Conservation (phyloP, 2,329 filamentous ascomycete species). For the Ophiostoma sp. region DNA sequence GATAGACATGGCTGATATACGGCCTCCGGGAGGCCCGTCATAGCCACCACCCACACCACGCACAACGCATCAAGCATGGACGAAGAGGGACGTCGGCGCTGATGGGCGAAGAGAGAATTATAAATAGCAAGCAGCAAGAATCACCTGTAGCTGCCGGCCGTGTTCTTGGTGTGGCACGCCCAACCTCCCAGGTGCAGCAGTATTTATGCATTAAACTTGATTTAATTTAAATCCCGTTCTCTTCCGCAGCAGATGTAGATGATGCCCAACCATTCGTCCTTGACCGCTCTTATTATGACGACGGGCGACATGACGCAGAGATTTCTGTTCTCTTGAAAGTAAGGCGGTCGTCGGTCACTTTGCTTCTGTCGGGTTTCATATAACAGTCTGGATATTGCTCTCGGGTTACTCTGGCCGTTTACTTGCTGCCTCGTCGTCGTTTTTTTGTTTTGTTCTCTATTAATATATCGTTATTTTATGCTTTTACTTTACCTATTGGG, state of each 20-base stretch:
- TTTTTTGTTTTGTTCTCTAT: background rate
- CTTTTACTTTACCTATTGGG: background rate
- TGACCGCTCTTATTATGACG: slow-evolving; percentile 8
- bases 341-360: too few species aligned
- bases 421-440: slow-evolving; percentile 1
- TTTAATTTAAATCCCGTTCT: background rate
- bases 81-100: background rate
- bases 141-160: background rate
- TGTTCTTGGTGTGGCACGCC: background rate
- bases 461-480: background rate
- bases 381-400: background rate
- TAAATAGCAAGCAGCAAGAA: background rate
- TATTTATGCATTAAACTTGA: background rate
- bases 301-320: background rate
- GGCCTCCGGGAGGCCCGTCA: background rate
- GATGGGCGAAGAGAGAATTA: background rate
- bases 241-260: background rate
- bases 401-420: background rate
- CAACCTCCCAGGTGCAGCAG: background rate
- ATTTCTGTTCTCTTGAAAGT: too few species aligned
- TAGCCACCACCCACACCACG: slow-evolving; percentile 5
- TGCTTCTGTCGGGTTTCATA: background rate
- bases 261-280: slow-evolving; percentile 1
- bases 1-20: background rate
- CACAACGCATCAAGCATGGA: background rate